Conservation (phyloP, 2,329 filamentous ascomycete species). For the Neocatenulostroma microsporum region DNA sequence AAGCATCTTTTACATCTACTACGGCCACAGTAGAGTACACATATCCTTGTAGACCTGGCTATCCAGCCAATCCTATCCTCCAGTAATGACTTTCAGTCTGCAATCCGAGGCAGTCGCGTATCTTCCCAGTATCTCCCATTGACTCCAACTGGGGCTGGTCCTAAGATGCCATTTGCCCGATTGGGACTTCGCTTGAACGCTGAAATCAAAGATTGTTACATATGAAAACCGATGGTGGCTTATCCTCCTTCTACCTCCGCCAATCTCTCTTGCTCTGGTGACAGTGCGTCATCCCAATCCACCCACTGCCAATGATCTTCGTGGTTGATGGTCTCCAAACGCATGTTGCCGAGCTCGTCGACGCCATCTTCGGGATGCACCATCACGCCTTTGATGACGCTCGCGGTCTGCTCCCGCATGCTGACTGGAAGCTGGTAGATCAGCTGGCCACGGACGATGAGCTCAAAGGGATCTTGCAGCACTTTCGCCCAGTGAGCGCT, state of each 20-base stretch:
- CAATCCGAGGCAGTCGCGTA: too few relatives aligned
- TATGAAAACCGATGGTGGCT: background rate
- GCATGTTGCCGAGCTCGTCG: slow-evolving; percentile 24
- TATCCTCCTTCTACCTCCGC: slow-evolving; percentile 1
- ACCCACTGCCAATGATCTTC: slow-evolving; percentile 27
- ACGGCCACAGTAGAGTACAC: too few relatives aligned
- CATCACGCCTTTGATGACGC: slow-evolving; percentile 35
- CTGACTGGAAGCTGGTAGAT: slow-evolving; percentile 65
- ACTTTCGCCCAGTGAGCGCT: slow-evolving; percentile 84
- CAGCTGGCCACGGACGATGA: slow-evolving; percentile 84
- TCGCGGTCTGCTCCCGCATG: slow-evolving; percentile 47
- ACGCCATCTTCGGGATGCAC: slow-evolving; percentile 35
- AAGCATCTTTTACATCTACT: too few relatives aligned
- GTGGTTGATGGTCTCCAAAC: slow-evolving; percentile 20
- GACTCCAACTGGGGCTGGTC: too few relatives aligned
- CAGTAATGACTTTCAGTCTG: too few relatives aligned
- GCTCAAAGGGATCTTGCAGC: slow-evolving; percentile 82
- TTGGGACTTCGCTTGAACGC: slow-evolving; percentile 3
- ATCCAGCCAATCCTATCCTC: too few relatives aligned
- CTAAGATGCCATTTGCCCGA: too few relatives aligned
- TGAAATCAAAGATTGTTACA: slow-evolving; percentile 1
- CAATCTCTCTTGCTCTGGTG: slow-evolving; percentile 2
- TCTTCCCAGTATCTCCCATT: too few relatives aligned
- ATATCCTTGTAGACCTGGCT: too few relatives aligned
- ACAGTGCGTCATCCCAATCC: slow-evolving; percentile 19